These are phyloP conservation scores for Didymellaceae sp. DNA, from an alignment of 2,329 filamentous ascomycete genomes.

Conservation along the genomic window DNA sequence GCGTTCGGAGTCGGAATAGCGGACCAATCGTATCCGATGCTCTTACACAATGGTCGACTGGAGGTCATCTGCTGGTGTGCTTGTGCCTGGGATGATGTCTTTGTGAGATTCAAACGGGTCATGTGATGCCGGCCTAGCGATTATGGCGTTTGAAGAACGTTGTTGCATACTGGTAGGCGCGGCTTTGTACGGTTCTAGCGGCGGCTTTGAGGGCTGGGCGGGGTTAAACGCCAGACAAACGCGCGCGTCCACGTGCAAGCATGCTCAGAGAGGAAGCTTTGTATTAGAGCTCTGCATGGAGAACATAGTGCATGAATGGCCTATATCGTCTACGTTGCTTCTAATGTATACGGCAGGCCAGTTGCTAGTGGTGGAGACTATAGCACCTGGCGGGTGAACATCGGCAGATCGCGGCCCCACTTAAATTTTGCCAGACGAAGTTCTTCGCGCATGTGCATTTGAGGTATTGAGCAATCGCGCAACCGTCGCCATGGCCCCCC, in stretches of 20 bases:
- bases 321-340: not conserved
- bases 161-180: not conserved
- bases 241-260: not conserved
- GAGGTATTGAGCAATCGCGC: slow-evolving; percentile 21
- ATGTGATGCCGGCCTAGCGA: slow-evolving; percentile 20
- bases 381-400: slow-evolving; percentile 8
- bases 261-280: not conserved
- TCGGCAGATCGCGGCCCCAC: slow-evolving; percentile 31
- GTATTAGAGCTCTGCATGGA: too few relatives aligned
- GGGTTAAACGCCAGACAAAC: slow-evolving; percentile 13
- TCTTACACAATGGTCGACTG: slow-evolving; percentile 4
- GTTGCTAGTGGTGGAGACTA: too few relatives aligned
- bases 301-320: too few relatives aligned
- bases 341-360: too few relatives aligned
- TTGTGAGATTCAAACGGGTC: slow-evolving; percentile 8
- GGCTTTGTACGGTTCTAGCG: slow-evolving; percentile 14
- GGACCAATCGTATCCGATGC: slow-evolving; percentile 16
- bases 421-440: slow-evolving; percentile 38
- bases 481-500: slow-evolving; percentile 37
- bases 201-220: slow-evolving; percentile 6
- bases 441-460: slow-evolving; percentile 31
- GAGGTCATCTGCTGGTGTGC: slow-evolving; percentile 14
- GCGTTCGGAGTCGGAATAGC: slow-evolving; percentile 15
- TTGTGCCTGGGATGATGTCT: slow-evolving; percentile 13
- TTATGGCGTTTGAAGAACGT: slow-evolving; percentile 16